Percentiles rank a stretch among this genome's conserved stretches.
Evolutionary conservation across 2,329 filamentous ascomycete genomes (phyloP).

Genomic region (Pseudogymnoascus sp.): DNA sequence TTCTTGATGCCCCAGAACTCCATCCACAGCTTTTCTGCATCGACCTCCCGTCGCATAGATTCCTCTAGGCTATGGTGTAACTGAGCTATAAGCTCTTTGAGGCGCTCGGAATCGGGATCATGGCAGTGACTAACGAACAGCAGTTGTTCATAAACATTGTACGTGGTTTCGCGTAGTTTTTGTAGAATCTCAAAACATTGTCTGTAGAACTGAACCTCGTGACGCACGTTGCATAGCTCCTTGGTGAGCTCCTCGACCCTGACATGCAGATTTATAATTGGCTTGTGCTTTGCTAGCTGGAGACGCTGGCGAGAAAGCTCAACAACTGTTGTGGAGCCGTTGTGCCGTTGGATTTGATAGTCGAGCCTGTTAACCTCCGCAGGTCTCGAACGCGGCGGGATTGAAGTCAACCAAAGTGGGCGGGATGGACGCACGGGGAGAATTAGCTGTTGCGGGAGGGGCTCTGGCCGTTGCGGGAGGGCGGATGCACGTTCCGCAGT

Average conservation of each 20-base stretch:
- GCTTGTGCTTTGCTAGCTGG: constrained; percentile 14
- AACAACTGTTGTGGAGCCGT: constrained; percentile 16
- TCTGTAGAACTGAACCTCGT: constrained; percentile 18
- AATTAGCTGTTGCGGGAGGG: neutral
- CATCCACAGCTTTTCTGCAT: constrained; percentile 17
- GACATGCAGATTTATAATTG: constrained; percentile 4
- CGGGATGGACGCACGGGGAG: constrained; percentile 5
- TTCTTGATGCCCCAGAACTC: constrained; percentile 15
- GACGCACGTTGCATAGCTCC: constrained; percentile 15
- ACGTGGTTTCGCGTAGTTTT: constrained; percentile 17
- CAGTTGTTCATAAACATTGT: constrained; percentile 17
- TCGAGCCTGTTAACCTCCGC: constrained; percentile 15
- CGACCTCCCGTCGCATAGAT: constrained; percentile 13
- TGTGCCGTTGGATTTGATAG: constrained; percentile 15
- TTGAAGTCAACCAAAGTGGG: neutral
- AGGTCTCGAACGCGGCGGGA: constrained; percentile 9
- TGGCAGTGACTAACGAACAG: constrained; percentile 14
- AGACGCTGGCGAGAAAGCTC: constrained; percentile 14
- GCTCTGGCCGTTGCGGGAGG: neutral
- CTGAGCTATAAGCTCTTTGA: constrained; percentile 15
- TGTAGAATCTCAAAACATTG: constrained; percentile 17
- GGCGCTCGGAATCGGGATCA: constrained; percentile 7
- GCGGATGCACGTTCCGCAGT: neutral
- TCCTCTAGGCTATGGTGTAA: constrained; percentile 16
- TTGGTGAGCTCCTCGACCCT: constrained; percentile 18